phyloP scores from a whole-genome alignment of 2,329 filamentous ascomycete species.

The Apiospora arundinis region DNA sequence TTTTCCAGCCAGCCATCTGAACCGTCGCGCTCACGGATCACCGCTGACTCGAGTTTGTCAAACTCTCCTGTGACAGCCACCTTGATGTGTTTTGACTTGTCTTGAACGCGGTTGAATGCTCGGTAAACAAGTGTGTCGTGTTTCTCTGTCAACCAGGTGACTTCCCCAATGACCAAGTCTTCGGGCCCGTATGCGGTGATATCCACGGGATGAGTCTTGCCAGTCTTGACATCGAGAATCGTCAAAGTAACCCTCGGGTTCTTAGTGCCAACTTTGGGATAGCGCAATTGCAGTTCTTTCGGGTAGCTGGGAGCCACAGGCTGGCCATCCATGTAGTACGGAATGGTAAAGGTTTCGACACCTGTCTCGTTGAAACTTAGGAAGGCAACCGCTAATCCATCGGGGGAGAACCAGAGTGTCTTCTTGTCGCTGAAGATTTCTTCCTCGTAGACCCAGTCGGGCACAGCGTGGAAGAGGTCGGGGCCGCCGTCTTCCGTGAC shows the following conservation, averaged over 20 bases:
- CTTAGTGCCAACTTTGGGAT: constrained; percentile 72
- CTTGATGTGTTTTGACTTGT: constrained; percentile 65
- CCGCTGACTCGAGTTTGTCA: constrained; percentile 42
- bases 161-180: constrained; percentile 70
- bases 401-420: constrained; percentile 63
- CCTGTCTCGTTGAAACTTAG: constrained; percentile 69
- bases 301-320: constrained; percentile 63
- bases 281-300: constrained; percentile 65
- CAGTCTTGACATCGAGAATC: constrained; percentile 58
- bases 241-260: constrained; percentile 69
- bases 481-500: constrained; percentile 66
- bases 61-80: constrained; percentile 56
- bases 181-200: constrained; percentile 64
- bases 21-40: constrained; percentile 64
- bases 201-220: constrained; percentile 51
- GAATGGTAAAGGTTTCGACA: constrained; percentile 69
- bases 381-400: constrained; percentile 60
- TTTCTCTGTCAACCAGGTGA: constrained; percentile 68
- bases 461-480: constrained; percentile 68
- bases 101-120: constrained; percentile 73
- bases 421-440: constrained; percentile 59
- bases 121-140: constrained; percentile 69
- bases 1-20: constrained; percentile 69
- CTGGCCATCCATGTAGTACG: constrained; percentile 63
- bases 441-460: constrained; percentile 70